A percentile compares a stretch with the other conserved stretches of the same genome.
These are phyloP conservation scores for Starmerella gropengiesseri DNA, from an alignment of 805 yeast genomes.

Conservation along the genomic window DNA sequence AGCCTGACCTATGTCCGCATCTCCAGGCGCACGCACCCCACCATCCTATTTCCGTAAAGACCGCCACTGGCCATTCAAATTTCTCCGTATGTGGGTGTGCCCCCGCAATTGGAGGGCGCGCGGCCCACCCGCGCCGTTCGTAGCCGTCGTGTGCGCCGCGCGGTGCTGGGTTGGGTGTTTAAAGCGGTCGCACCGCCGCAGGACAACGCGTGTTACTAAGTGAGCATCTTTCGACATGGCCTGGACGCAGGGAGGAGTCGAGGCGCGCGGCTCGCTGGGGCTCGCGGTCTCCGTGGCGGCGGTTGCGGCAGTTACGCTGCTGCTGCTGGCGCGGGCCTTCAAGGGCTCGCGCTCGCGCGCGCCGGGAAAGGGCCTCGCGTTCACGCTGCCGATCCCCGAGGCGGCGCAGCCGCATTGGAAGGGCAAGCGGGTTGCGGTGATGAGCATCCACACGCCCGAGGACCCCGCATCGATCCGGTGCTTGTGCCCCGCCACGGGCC, in stretches of 20 bases:
- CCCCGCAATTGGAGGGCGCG: no score
- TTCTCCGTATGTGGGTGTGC: no score
- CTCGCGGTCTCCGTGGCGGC: neutral
- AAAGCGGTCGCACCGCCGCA: neutral
- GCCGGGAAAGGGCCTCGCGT: conserved; percentile 18
- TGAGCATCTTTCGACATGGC: neutral
- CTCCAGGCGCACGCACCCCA: no score
- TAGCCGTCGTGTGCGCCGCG: no score
- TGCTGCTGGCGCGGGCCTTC: conserved; percentile 1
- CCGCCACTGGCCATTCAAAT: no score
- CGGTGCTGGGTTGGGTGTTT: no score
- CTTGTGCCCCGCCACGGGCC: conserved; percentile 95
- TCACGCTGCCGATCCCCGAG: conserved; percentile 47
- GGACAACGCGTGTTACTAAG: neutral
- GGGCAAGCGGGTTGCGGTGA: conserved; percentile 63
- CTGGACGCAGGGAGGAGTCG: neutral
- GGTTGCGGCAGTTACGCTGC: neutral
- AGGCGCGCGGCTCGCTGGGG: conserved; percentile 1
- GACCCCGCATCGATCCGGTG: conserved; percentile 66
- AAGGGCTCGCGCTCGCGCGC: conserved; percentile 1
- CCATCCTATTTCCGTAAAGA: no score
- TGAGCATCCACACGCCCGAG: conserved; percentile 44
- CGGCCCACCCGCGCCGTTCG: no score
- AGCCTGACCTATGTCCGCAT: no score
- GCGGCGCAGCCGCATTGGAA: conserved; percentile 87